phyloP scores from a whole-genome alignment of 495 filamentous ascomycete species.

The Xylaria cubensis region DNA sequence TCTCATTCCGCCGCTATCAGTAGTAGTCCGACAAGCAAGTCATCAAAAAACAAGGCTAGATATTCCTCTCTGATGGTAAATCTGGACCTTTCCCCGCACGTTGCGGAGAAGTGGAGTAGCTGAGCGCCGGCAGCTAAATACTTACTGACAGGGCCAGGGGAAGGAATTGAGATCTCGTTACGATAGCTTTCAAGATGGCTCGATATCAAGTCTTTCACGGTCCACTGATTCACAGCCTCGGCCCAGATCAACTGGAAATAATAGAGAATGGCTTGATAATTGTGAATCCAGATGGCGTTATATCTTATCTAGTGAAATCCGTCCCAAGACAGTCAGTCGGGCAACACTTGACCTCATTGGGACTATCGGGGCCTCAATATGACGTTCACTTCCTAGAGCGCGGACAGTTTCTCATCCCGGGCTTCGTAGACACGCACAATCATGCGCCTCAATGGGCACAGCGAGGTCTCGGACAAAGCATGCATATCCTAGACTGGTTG shows the following conservation, averaged over 20 bases:
- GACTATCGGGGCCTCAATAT: slow-evolving; percentile 19
- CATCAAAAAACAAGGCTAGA: neutral
- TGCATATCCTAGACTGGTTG: slow-evolving; percentile 66
- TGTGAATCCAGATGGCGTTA: slow-evolving; percentile 50
- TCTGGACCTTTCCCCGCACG: slow-evolving; percentile 2
- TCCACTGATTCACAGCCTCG: slow-evolving; percentile 58
- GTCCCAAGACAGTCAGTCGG: slow-evolving; percentile 25
- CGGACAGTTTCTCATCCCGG: slow-evolving; percentile 64
- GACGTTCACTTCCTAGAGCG: slow-evolving; percentile 49
- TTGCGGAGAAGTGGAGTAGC: slow-evolving; percentile 17
- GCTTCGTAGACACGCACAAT: slow-evolving; percentile 70
- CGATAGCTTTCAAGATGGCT: slow-evolving; percentile 18
- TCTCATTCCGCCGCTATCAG: neutral
- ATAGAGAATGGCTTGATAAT: slow-evolving; percentile 56
- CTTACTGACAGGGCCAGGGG: neutral
- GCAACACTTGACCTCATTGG: slow-evolving; percentile 25
- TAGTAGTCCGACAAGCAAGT: neutral
- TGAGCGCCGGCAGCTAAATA: neutral
- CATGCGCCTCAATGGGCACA: slow-evolving; percentile 71
- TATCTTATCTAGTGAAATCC: slow-evolving; percentile 42
- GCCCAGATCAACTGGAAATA: slow-evolving; percentile 51
- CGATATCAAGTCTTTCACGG: slow-evolving; percentile 56
- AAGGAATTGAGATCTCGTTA: neutral
- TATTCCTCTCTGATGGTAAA: neutral
- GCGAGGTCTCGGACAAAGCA: slow-evolving; percentile 64